These are phyloP conservation scores for Fusarium sp. DNA, from an alignment of 2,329 filamentous ascomycete species.

Conservation along the genomic window DNA sequence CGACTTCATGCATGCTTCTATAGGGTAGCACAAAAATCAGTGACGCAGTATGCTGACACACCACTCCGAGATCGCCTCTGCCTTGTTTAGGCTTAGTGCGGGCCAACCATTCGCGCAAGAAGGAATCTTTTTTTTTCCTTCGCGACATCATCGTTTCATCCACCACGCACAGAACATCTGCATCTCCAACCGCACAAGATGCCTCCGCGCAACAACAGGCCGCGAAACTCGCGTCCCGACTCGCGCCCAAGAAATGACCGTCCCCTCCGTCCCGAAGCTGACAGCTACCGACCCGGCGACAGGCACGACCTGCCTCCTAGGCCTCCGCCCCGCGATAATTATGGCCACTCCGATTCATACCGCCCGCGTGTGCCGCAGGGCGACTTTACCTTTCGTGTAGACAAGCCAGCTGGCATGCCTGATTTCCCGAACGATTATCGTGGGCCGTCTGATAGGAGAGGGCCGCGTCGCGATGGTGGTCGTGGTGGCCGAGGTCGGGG, in stretches of 20 bases:
- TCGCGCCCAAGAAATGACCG: constrained; percentile 27
- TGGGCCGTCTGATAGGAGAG: constrained; percentile 29
- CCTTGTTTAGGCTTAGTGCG: constrained; percentile 5
- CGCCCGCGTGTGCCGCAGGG: constrained; percentile 50
- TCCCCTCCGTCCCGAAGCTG: constrained; percentile 36
- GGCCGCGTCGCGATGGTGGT: constrained; percentile 39
- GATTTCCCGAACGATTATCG: constrained; percentile 42
- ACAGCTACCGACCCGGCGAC: constrained; percentile 45
- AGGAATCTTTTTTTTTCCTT: constrained; percentile 31
- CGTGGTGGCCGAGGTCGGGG: constrained; percentile 40
- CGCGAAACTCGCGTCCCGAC: constrained; percentile 23
- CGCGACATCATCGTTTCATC: constrained; percentile 27
- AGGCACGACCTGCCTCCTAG: constrained; percentile 32
- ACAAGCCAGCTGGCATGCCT: constrained; percentile 60
- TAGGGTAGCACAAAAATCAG: not conserved
- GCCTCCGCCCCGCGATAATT: constrained; percentile 33
- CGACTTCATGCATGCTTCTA: not conserved
- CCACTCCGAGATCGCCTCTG: not conserved
- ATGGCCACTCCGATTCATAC: constrained; percentile 42
- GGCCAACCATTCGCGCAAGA: constrained; percentile 9
- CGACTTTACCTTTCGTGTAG: constrained; percentile 66
- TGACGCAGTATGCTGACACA: constrained; percentile 21
- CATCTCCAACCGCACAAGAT: constrained; percentile 5
- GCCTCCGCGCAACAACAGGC: constrained; percentile 27
- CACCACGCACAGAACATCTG: not conserved